Percentiles rank a stretch among this genome's conserved stretches.
Conservation (phyloP, 495 filamentous ascomycete species). For the Penicillium cosmopolitanum region DNA sequence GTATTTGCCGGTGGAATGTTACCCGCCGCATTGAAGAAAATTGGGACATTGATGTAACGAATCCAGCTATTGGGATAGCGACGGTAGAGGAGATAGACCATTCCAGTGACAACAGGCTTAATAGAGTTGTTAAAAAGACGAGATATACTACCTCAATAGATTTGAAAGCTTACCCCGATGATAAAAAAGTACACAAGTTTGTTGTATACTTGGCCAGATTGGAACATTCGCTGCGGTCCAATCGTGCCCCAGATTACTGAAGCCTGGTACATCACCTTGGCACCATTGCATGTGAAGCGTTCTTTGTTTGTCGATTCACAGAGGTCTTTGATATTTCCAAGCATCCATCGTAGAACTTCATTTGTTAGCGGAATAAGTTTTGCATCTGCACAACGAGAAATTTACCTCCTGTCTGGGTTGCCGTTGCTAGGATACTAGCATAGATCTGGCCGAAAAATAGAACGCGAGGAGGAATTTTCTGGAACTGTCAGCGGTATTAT, state of each 20-base stretch:
- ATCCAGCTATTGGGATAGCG: slow-evolving; percentile 41
- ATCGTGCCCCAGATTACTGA: slow-evolving; percentile 41
- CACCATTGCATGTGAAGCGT: slow-evolving; percentile 56
- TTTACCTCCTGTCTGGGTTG: slow-evolving; percentile 22
- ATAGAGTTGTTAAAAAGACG: slow-evolving; percentile 1
- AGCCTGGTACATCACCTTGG: slow-evolving; percentile 54
- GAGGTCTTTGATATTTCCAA: slow-evolving; percentile 50
- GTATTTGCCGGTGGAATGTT: slow-evolving; percentile 47
- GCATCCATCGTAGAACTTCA: slow-evolving; percentile 52
- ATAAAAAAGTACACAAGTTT: slow-evolving; percentile 47
- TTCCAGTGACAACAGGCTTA: slow-evolving; percentile 27
- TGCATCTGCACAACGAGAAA: background rate
- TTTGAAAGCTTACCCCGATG: slow-evolving; percentile 32
- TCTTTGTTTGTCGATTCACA: slow-evolving; percentile 31
- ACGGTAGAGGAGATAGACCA: slow-evolving; percentile 35
- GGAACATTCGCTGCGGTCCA: slow-evolving; percentile 47
- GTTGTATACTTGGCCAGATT: slow-evolving; percentile 37
- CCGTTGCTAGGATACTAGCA: slow-evolving; percentile 50
- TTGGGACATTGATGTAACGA: slow-evolving; percentile 45
- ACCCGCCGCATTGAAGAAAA: slow-evolving; percentile 47
- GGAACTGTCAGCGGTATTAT: slow-evolving; percentile 34
- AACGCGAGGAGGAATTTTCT: slow-evolving; percentile 45
- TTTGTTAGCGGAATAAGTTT: slow-evolving; percentile 3
- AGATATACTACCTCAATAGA: background rate
- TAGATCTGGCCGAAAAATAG: slow-evolving; percentile 56